phyloP scores from a whole-genome alignment of 805 yeast species.

The Lachancea lanzarotensis region DNA sequence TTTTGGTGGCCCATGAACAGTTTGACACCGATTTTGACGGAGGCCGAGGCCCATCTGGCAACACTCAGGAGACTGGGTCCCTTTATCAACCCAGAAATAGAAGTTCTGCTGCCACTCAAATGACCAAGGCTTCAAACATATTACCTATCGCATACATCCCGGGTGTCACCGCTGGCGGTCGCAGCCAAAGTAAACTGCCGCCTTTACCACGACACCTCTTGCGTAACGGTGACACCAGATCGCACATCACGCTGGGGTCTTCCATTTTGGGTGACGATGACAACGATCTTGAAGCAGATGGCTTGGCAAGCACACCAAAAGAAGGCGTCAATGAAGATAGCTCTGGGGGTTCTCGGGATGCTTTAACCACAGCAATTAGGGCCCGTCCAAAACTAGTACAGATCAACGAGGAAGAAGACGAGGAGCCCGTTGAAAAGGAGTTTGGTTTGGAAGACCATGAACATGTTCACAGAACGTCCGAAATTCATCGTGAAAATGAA shows the following conservation, averaged over 20 bases:
- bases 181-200: slow-evolving; percentile 3
- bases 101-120: slow-evolving; percentile 53
- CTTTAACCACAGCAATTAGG: slow-evolving; percentile 60
- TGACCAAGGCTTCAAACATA: slow-evolving; percentile 78
- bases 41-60: slow-evolving; percentile 7
- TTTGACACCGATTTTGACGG: slow-evolving; percentile 14
- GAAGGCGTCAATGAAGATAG: neutral
- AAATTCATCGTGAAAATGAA: slow-evolving; percentile 6
- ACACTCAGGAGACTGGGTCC: neutral
- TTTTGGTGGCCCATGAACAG: slow-evolving; percentile 29
- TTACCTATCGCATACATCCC: slow-evolving; percentile 92
- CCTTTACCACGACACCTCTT: slow-evolving; percentile 20
- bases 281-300: slow-evolving; percentile 5
- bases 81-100: slow-evolving; percentile 16
- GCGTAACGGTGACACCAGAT: slow-evolving; percentile 21
- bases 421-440: slow-evolving; percentile 12
- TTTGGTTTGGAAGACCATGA: slow-evolving; percentile 5
- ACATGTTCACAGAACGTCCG: neutral
- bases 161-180: slow-evolving; percentile 64
- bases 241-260: slow-evolving; percentile 36
- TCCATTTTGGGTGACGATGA: slow-evolving; percentile 37
- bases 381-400: slow-evolving; percentile 65
- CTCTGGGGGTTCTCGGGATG: slow-evolving; percentile 12
- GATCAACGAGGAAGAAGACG: slow-evolving; percentile 20
- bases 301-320: neutral